Conservation (phyloP, 164 flowering plant species). For the Vitis cinerea region DNA sequence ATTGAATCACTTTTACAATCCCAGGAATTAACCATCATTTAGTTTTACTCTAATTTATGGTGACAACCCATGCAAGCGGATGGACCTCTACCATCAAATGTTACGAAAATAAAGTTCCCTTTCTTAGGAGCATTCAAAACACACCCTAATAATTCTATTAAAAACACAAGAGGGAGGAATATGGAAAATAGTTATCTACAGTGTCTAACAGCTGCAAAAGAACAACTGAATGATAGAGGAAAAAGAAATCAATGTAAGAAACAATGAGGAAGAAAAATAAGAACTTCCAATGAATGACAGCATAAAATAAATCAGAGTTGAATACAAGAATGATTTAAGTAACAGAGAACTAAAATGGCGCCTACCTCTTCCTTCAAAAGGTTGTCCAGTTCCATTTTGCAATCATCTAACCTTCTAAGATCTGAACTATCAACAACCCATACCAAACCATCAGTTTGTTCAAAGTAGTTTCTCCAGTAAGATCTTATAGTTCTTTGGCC, state of each 20-base stretch:
- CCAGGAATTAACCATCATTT: neutral
- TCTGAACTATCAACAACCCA: constrained; percentile 99
- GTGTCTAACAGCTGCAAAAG: neutral
- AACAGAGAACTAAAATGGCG: neutral
- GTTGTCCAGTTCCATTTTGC: constrained; percentile 90
- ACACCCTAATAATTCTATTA: neutral
- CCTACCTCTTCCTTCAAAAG: constrained; percentile 96
- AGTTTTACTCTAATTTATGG: neutral
- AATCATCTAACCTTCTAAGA: constrained; percentile 85
- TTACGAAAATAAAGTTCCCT: neutral
- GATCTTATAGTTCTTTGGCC: constrained; percentile 96
- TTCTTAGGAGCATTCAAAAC: neutral
- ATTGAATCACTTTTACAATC: neutral
- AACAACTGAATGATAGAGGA: neutral
- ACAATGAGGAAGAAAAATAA: neutral
- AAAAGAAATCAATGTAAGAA: neutral
- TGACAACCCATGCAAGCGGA: neutral
- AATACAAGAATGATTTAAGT: no score
- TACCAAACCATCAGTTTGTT: constrained; percentile 96
- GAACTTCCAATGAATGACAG: neutral
- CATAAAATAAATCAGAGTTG: neutral
- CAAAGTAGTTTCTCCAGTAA: constrained; percentile 99
- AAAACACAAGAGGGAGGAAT: no score
- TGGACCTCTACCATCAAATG: neutral
- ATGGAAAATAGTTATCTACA: no score